Evolutionary conservation across 1,139 yeast species (phyloP).

Genomic region (Zygosaccharomyces pseudobailii): DNA sequence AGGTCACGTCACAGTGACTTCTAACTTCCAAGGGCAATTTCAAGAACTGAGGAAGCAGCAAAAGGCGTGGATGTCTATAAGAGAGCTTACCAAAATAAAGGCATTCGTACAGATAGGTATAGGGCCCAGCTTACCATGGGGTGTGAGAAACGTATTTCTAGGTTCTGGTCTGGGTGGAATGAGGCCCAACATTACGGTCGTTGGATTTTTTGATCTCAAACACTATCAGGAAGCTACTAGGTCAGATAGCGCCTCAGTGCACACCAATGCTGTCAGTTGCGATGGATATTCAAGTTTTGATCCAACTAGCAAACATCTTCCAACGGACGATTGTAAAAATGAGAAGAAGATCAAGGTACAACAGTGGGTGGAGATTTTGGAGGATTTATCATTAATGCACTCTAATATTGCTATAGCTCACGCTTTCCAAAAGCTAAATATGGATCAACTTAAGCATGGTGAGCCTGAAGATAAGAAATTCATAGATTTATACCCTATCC

Average conservation of each 20-base stretch:
- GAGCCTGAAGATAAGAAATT: conserved; percentile 39
- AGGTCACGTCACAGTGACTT: conserved; percentile 76
- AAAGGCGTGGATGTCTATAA: conserved; percentile 74
- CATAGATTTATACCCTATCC: conserved; percentile 91
- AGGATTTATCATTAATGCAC: conserved; percentile 86
- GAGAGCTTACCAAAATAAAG: conserved; percentile 73
- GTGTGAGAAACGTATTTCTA: conserved; percentile 84
- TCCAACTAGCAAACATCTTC: conserved; percentile 41
- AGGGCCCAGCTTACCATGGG: conserved; percentile 89
- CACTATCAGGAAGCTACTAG: conserved; percentile 14
- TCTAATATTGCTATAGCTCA: conserved; percentile 92
- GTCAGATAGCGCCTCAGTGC: not conserved
- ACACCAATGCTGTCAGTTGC: not conserved
- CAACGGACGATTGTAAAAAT: conserved; percentile 75
- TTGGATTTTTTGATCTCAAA: conserved; percentile 69
- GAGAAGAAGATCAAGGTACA: conserved; percentile 65
- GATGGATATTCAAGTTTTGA: conserved; percentile 14
- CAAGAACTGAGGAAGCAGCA: conserved; percentile 68
- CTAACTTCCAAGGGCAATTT: conserved; percentile 54
- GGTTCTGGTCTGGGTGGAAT: conserved; percentile 97
- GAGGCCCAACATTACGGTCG: conserved; percentile 90
- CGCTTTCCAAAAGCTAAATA: conserved; percentile 56
- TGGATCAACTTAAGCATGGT: conserved; percentile 45
- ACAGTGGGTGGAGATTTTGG: conserved; percentile 91
- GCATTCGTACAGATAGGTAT: conserved; percentile 92